Percentiles rank a stretch among this genome's conserved stretches.
These are phyloP conservation scores for Strigomonas culicis DNA, from an alignment of 208 protist species.

Conservation along the genomic window DNA sequence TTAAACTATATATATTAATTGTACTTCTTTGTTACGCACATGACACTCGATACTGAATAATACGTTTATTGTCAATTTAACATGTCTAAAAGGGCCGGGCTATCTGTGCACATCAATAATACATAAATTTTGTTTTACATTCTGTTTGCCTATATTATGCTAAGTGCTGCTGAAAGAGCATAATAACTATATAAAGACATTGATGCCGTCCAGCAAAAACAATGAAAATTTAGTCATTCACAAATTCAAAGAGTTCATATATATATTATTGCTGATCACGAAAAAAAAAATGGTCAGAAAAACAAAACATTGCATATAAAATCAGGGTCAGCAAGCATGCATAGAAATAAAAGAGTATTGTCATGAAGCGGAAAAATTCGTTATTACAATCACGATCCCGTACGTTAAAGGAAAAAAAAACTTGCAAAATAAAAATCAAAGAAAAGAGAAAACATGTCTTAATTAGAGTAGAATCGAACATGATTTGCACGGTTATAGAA, in stretches of 20 bases:
- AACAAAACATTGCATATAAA: neutral
- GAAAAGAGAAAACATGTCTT: neutral
- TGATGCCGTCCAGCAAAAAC: neutral
- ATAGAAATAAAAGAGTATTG: neutral
- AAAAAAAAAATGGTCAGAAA: neutral
- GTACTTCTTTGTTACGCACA: neutral
- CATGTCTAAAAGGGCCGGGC: neutral
- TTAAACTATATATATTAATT: neutral
- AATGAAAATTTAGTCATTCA: no score
- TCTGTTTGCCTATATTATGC: conserved; percentile 5
- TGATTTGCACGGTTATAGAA: neutral
- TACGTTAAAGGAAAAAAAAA: neutral
- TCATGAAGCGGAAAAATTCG: neutral
- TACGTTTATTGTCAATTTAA: neutral
- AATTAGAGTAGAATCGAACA: neutral
- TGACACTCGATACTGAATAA: neutral
- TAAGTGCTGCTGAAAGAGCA: neutral
- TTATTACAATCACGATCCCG: neutral
- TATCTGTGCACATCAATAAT: neutral
- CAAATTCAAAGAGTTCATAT: no score
- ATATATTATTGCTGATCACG: neutral
- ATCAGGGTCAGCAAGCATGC: no score
- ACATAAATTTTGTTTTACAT: conserved; percentile 1
- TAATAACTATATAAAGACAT: neutral
- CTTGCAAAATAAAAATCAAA: neutral